These are phyloP conservation scores for Hypoxylon rickii DNA, from an alignment of 495 filamentous ascomycete species.

Conservation along the genomic window DNA sequence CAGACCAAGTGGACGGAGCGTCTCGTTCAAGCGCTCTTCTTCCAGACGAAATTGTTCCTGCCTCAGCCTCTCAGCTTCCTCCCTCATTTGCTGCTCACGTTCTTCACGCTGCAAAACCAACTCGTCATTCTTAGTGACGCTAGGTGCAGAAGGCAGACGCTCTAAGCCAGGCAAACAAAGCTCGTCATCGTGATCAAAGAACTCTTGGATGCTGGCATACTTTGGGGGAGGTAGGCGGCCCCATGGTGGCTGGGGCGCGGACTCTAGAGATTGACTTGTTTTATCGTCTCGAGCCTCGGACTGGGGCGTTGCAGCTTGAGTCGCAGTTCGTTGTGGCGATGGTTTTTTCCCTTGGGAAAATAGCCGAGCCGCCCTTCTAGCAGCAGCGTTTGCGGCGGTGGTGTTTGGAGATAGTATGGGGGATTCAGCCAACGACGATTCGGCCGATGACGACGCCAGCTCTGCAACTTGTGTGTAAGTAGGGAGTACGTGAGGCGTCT, in stretches of 20 bases:
- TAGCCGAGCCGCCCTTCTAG: slow-evolving; percentile 14
- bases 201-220: slow-evolving; percentile 25
- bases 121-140: slow-evolving; percentile 22
- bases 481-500: too few species aligned
- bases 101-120: slow-evolving; percentile 28
- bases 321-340: background rate
- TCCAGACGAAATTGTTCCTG: slow-evolving; percentile 20
- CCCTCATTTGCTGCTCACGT: too few species aligned
- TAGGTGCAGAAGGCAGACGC: slow-evolving; percentile 11
- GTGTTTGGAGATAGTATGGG: slow-evolving; percentile 19
- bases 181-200: slow-evolving; percentile 32
- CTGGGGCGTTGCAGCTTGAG: slow-evolving; percentile 6
- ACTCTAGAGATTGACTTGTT: slow-evolving; percentile 5
- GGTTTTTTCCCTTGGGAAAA: slow-evolving; percentile 15
- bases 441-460: too few species aligned
- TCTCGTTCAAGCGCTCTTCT: slow-evolving; percentile 23
- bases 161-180: slow-evolving; percentile 33
- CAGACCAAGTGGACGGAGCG: slow-evolving; percentile 25
- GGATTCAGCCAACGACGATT: too few species aligned
- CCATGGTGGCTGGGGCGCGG: slow-evolving; percentile 1
- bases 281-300: slow-evolving; percentile 2
- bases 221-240: slow-evolving; percentile 16
- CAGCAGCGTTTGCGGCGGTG: slow-evolving; percentile 6
- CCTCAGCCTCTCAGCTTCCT: slow-evolving; percentile 19
- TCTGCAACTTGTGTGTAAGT: too few species aligned